These are phyloP conservation scores for Trichoderma oligosporum DNA, from an alignment of 2,329 filamentous ascomycete species.

Conservation along the genomic window DNA sequence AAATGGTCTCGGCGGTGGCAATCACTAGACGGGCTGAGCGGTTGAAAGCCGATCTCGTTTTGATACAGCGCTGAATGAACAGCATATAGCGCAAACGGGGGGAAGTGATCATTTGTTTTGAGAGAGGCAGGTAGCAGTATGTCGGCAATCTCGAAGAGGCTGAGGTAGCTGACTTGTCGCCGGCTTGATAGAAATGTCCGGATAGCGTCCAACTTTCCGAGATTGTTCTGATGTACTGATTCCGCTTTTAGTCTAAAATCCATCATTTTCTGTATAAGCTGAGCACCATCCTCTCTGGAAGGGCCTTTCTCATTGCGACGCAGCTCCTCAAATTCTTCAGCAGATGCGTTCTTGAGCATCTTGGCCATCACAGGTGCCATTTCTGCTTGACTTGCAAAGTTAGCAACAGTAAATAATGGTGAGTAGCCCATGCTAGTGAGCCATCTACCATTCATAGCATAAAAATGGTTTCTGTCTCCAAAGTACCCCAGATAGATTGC, in stretches of 20 bases:
- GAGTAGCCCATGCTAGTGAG: constrained; percentile 40
- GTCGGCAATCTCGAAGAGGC: constrained; percentile 49
- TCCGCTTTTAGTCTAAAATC: constrained; percentile 43
- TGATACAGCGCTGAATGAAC: constrained; percentile 62
- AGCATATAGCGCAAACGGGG: constrained; percentile 58
- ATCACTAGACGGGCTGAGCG: constrained; percentile 46
- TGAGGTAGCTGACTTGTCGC: constrained; percentile 42
- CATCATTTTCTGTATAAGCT: constrained; percentile 47
- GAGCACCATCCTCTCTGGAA: constrained; percentile 40
- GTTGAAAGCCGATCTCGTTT: constrained; percentile 58
- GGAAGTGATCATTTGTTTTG: constrained; percentile 38
- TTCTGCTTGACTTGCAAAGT: constrained; percentile 42
- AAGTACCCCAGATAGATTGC: constrained; percentile 52
- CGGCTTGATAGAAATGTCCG: constrained; percentile 39
- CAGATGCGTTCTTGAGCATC: constrained; percentile 29
- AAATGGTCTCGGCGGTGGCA: constrained; percentile 50
- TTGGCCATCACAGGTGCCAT: constrained; percentile 37
- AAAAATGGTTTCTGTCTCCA: constrained; percentile 51
- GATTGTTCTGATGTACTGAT: constrained; percentile 45
- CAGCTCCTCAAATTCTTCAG: constrained; percentile 33
- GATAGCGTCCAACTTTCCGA: constrained; percentile 47
- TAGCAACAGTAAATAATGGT: constrained; percentile 48
- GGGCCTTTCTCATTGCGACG: constrained; percentile 40
- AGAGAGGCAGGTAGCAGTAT: constrained; percentile 38
- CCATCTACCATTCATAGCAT: constrained; percentile 51